A percentile compares a stretch with the other conserved stretches of the same genome.
Conservation (phyloP, 345 rosid species). For the Geranium rotundifolium region DNA sequence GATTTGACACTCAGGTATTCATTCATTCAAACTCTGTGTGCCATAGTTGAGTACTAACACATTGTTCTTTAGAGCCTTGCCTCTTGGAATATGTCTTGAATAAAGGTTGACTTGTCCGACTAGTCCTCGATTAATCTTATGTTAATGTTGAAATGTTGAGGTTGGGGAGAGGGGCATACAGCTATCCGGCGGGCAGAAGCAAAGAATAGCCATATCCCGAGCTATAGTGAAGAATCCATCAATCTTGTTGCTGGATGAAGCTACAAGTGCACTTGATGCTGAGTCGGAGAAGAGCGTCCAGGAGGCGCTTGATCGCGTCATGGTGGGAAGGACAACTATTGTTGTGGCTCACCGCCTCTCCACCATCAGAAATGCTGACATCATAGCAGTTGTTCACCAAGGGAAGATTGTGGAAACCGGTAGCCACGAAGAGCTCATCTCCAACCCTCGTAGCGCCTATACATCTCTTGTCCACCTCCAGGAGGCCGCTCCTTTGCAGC, state of each 20-base stretch:
- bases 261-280: constrained; percentile 89
- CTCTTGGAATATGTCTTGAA: no score
- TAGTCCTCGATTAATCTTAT: no score
- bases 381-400: constrained; percentile 63
- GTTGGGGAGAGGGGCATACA: constrained; percentile 96
- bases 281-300: constrained; percentile 96
- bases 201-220: constrained; percentile 80
- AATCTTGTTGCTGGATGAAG: constrained; percentile 85
- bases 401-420: constrained; percentile 86
- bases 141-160: constrained; percentile 16
- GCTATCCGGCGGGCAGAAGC: constrained; percentile 94
- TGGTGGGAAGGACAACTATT: constrained; percentile 90
- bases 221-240: constrained; percentile 88
- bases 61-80: no score
- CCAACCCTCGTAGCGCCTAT: constrained; percentile 50
- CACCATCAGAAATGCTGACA: constrained; percentile 79
- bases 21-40: neutral
- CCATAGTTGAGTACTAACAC: neutral
- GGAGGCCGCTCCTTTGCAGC: constrained; percentile 53
- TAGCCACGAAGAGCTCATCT: constrained; percentile 76
- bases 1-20: constrained; percentile 84
- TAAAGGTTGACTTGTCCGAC: no score
- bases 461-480: constrained; percentile 75
- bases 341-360: constrained; percentile 92
- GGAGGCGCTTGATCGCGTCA: constrained; percentile 84